Percentiles rank a stretch among this genome's conserved stretches.
These are phyloP conservation scores for Aspergillus sp. DNA, from an alignment of 2,329 filamentous ascomycete species.

Conservation along the genomic window DNA sequence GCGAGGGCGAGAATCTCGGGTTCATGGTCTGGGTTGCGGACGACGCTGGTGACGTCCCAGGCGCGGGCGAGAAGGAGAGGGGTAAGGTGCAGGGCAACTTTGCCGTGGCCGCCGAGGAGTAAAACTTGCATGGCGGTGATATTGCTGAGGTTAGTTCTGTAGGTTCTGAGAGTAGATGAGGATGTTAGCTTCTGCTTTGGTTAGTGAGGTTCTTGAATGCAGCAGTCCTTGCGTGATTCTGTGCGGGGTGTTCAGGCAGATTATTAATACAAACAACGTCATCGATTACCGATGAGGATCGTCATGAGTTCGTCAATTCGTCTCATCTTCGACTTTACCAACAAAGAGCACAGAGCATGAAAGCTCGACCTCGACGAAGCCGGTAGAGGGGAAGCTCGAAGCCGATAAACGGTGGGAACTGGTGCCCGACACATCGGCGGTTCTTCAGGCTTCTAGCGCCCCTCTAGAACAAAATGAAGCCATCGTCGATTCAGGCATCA, in stretches of 20 bases:
- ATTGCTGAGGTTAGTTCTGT: neutral
- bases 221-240: constrained; percentile 5
- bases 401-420: neutral
- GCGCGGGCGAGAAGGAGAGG: constrained; percentile 73
- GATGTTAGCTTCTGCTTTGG: neutral
- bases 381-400: neutral
- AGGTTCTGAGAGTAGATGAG: neutral
- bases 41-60: constrained; percentile 78
- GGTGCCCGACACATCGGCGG: neutral
- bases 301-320: neutral
- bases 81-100: constrained; percentile 74
- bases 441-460: constrained; percentile 11
- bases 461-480: constrained; percentile 9
- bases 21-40: constrained; percentile 73
- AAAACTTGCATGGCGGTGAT: constrained; percentile 59
- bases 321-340: neutral
- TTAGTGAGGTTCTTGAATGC: neutral
- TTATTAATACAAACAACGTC: constrained; percentile 10
- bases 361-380: neutral
- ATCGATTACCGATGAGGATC: neutral
- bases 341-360: neutral
- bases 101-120: constrained; percentile 80
- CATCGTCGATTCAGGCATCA: constrained; percentile 4
- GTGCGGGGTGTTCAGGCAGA: constrained; percentile 1
- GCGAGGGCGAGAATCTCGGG: constrained; percentile 66